Percentiles rank a stretch among this genome's conserved stretches.
Conservation (phyloP, 192 early-diverging fungal species). For the Phlyctochytrium arcticum region DNA sequence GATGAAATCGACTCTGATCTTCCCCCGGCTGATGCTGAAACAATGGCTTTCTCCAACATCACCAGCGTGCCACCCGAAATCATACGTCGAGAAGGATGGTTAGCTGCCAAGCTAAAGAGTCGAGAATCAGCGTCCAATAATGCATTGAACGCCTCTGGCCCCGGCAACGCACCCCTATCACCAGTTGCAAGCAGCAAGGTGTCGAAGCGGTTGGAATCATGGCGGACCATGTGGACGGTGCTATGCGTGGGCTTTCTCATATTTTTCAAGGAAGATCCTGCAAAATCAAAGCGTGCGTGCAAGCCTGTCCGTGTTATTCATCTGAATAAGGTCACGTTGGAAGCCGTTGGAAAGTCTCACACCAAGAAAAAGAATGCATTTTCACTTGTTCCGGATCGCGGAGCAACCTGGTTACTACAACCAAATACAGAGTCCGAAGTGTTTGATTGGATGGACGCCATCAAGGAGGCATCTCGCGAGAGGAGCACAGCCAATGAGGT, state of each 20-base stretch:
- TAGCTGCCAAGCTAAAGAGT: constrained; percentile 37
- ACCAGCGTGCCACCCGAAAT: constrained; percentile 38
- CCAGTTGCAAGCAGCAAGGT: too few relatives aligned
- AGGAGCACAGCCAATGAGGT: constrained; percentile 37
- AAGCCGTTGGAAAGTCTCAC: constrained; percentile 34
- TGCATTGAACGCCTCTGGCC: background rate
- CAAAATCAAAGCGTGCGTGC: constrained; percentile 12
- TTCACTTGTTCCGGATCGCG: constrained; percentile 11
- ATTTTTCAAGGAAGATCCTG: constrained; percentile 45
- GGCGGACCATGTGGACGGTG: constrained; percentile 36
- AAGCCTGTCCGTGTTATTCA: constrained; percentile 34
- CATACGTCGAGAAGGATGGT: constrained; percentile 40
- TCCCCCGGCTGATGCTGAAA: background rate
- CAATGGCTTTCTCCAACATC: background rate
- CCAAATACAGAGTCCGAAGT: constrained; percentile 34
- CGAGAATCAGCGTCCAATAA: too few relatives aligned
- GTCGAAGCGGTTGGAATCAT: constrained; percentile 25
- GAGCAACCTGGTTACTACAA: constrained; percentile 27
- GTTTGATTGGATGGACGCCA: constrained; percentile 34
- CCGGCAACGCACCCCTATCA: too few relatives aligned
- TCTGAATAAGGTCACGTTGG: constrained; percentile 26
- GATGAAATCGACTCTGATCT: background rate
- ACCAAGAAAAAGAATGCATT: constrained; percentile 44
- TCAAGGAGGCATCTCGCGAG: constrained; percentile 34
- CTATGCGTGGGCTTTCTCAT: constrained; percentile 47